These are phyloP conservation scores for Sordariomycetes sp. DNA, from an alignment of 2,329 filamentous ascomycete genomes.

Conservation along the genomic window DNA sequence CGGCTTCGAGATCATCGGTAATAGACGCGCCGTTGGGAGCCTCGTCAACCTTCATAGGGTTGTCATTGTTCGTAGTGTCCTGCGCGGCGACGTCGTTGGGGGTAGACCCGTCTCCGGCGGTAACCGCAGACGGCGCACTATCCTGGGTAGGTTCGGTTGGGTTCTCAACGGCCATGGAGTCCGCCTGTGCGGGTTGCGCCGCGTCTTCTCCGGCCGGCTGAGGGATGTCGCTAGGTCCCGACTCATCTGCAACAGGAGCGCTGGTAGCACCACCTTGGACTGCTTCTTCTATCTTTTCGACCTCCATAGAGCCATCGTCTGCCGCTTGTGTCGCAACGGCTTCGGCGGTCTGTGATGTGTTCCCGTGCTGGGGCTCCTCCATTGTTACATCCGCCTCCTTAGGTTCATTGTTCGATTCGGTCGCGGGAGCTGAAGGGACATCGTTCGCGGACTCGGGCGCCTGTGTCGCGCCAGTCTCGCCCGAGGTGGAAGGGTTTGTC, in stretches of 20 bases:
- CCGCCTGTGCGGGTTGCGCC: neutral
- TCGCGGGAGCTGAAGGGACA: neutral
- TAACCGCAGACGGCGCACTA: neutral
- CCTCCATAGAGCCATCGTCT: neutral
- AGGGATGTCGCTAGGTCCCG: neutral
- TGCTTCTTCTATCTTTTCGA: neutral
- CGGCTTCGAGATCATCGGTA: slow-evolving; percentile 31
- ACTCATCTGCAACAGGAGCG: neutral
- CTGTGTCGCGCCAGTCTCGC: neutral
- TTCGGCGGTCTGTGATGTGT: neutral
- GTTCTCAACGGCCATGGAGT: neutral
- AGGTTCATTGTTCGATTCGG: neutral
- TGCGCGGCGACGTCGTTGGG: neutral
- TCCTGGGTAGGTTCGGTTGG: neutral
- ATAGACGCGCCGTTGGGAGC: slow-evolving; percentile 10
- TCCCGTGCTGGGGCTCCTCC: neutral
- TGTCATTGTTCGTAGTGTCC: slow-evolving; percentile 7
- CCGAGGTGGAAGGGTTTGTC: neutral
- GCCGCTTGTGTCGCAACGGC: neutral
- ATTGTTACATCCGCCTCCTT: neutral
- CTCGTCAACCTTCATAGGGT: slow-evolving; percentile 25
- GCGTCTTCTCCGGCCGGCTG: neutral
- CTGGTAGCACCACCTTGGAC: neutral
- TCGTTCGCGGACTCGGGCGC: neutral
- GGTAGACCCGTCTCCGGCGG: neutral